A percentile compares a stretch with the other conserved stretches of the same genome.
Evolutionary conservation across 139 green algal species (phyloP).

Genomic region (Haematococcus sp.): DNA sequence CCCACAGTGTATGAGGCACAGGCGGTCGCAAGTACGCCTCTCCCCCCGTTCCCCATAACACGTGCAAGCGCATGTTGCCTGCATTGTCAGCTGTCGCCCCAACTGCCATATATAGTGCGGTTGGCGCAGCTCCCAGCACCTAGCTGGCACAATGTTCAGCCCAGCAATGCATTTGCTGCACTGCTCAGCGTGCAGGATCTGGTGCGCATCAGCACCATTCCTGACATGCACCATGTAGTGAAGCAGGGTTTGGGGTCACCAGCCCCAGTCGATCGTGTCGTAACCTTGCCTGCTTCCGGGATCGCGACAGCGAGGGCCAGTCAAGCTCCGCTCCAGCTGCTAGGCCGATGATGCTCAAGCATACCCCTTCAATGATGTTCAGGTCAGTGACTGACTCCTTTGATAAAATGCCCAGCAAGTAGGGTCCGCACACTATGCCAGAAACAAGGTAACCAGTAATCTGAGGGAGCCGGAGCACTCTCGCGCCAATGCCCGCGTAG

Average conservation of each 20-base stretch:
- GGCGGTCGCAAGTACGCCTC: too few species aligned
- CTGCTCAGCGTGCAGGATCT: background rate
- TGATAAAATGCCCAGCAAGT: slow-evolving; percentile 55
- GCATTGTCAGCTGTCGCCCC: too few species aligned
- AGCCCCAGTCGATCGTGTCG: too few species aligned
- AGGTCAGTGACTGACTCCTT: slow-evolving; percentile 46
- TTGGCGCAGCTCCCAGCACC: too few species aligned
- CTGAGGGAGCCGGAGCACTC: slow-evolving; percentile 36
- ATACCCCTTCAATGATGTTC: slow-evolving; percentile 53
- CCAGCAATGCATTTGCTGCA: background rate
- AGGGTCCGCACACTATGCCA: slow-evolving; percentile 66
- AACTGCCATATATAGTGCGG: too few species aligned
- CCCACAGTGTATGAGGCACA: too few species aligned
- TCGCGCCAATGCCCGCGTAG: slow-evolving; percentile 34
- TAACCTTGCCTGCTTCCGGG: slow-evolving; percentile 64
- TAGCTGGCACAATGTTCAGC: too few species aligned
- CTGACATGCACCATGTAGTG: background rate
- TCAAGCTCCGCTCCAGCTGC: slow-evolving; percentile 79
- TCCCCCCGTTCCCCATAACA: too few species aligned
- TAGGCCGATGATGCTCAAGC: slow-evolving; percentile 76
- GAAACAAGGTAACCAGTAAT: slow-evolving; percentile 80
- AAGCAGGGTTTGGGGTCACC: too few species aligned
- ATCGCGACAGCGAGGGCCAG: slow-evolving; percentile 51
- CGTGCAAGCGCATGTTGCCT: too few species aligned
- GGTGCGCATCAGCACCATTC: background rate